phyloP scores from a whole-genome alignment of 208 protist species.

The Ichthyophonus hoferi region DNA sequence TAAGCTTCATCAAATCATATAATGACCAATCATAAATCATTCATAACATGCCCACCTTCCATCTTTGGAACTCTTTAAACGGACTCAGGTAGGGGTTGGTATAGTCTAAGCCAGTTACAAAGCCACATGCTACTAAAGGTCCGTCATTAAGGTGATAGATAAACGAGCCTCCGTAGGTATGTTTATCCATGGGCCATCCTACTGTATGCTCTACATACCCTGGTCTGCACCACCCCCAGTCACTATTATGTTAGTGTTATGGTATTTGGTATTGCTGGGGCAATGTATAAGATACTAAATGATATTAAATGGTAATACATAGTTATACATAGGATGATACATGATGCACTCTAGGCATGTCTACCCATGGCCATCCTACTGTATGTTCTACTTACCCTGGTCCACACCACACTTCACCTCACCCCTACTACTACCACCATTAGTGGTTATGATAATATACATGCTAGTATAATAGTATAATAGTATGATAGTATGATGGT shows the following conservation, averaged over 20 bases:
- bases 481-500: no score
- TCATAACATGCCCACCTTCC: conserved; percentile 59
- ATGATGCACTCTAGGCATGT: conserved; percentile 89
- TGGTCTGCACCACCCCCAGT: conserved; percentile 37
- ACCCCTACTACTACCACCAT: no score
- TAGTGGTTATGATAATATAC: no score
- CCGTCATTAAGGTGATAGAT: conserved; percentile 87
- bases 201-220: conserved; percentile 86
- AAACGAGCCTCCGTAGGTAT: conserved; percentile 90
- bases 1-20: no score
- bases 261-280: no score
- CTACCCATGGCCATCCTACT: conserved; percentile 81
- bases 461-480: no score
- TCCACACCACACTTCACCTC: conserved; percentile 27
- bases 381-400: conserved; percentile 85
- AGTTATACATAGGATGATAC: no score
- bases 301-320: no score
- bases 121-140: conserved; percentile 77
- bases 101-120: conserved; percentile 94
- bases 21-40: no score
- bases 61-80: conserved; percentile 86
- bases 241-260: no score
- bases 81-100: conserved; percentile 86
- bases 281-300: no score
- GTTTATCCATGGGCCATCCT: conserved; percentile 82